Percentiles rank a stretch among this genome's conserved stretches.
Conservation (phyloP, 2,329 filamentous ascomycete genomes). For the Neonectria coccinea region DNA sequence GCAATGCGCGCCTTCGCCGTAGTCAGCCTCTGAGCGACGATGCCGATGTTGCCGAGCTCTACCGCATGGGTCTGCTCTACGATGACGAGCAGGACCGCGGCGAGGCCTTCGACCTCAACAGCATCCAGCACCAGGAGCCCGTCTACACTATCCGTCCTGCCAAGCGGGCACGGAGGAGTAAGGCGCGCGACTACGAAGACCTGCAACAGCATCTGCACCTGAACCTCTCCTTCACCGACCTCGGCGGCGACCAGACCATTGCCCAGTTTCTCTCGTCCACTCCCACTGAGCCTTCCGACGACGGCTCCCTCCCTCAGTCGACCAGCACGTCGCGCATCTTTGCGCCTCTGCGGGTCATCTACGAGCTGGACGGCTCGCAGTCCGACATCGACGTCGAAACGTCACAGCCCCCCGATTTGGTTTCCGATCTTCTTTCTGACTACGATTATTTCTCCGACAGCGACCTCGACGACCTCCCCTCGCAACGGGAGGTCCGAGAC, state of each 20-base stretch:
- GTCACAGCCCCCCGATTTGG: slow-evolving; percentile 52
- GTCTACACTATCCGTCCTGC: slow-evolving; percentile 53
- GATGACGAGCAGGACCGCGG: slow-evolving; percentile 54
- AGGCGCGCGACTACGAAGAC: slow-evolving; percentile 39
- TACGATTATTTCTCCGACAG: slow-evolving; percentile 54
- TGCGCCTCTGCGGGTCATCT: slow-evolving; percentile 54
- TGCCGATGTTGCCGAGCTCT: slow-evolving; percentile 55
- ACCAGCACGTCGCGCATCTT: slow-evolving; percentile 37
- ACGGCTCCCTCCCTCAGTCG: slow-evolving; percentile 28
- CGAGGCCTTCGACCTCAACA: slow-evolving; percentile 53
- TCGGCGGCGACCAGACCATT: slow-evolving; percentile 55
- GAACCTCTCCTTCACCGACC: slow-evolving; percentile 57
- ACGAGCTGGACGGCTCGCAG: slow-evolving; percentile 52
- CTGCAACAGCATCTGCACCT: slow-evolving; percentile 49
- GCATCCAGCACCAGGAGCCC: slow-evolving; percentile 54
- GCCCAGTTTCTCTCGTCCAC: slow-evolving; percentile 51
- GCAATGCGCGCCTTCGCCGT: slow-evolving; percentile 43
- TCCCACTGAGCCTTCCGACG: slow-evolving; percentile 28
- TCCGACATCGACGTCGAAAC: slow-evolving; percentile 52
- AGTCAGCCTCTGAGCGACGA: slow-evolving; percentile 47
- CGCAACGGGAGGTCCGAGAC: slow-evolving; percentile 49
- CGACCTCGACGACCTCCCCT: slow-evolving; percentile 49
- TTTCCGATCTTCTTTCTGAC: slow-evolving; percentile 50
- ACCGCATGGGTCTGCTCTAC: slow-evolving; percentile 59
- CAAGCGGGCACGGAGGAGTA: slow-evolving; percentile 48